Evolutionary conservation across 345 rosid genomes (phyloP).

Genomic region (Noccaea caerulescens): DNA sequence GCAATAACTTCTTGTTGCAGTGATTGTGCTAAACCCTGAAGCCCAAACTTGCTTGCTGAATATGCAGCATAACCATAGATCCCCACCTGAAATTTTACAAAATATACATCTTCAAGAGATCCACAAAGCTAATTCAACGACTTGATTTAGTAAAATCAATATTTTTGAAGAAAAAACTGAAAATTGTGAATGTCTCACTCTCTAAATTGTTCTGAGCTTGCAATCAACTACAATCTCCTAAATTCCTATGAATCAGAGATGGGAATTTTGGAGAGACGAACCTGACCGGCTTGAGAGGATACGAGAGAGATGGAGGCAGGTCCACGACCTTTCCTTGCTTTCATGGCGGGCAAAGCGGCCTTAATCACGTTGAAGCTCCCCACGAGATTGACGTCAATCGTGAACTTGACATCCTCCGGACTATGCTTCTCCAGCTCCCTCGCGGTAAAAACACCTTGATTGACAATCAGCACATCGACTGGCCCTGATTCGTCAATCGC

Average conservation of each 20-base stretch:
- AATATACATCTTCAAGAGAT: background rate
- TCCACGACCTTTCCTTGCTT: conserved; percentile 52
- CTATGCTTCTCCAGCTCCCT: conserved; percentile 66
- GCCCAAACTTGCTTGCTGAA: conserved; percentile 84
- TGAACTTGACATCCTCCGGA: conserved; percentile 70
- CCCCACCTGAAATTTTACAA: conserved; percentile 62
- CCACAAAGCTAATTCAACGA: background rate
- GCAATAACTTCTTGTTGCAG: conserved; percentile 87
- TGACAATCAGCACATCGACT: conserved; percentile 77
- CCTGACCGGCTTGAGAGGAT: conserved; percentile 96
- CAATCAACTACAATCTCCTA: background rate
- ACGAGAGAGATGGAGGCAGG: conserved; percentile 73
- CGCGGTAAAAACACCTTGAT: conserved; percentile 73
- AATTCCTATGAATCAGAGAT: background rate
- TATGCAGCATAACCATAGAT: conserved; percentile 88
- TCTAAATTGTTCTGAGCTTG: background rate
- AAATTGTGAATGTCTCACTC: background rate
- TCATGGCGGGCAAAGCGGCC: conserved; percentile 83
- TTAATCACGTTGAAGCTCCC: conserved; percentile 85
- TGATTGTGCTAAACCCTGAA: conserved; percentile 88
- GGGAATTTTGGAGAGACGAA: conserved; percentile 26
- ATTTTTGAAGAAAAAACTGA: background rate
- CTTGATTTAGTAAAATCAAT: background rate
- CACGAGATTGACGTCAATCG: conserved; percentile 77
- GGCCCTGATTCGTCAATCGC: conserved; percentile 65